A percentile compares a stretch with the other conserved stretches of the same genome.
phyloP scores from a whole-genome alignment of 768 basidiomycete species.

The Gloeophyllum trabeum region DNA sequence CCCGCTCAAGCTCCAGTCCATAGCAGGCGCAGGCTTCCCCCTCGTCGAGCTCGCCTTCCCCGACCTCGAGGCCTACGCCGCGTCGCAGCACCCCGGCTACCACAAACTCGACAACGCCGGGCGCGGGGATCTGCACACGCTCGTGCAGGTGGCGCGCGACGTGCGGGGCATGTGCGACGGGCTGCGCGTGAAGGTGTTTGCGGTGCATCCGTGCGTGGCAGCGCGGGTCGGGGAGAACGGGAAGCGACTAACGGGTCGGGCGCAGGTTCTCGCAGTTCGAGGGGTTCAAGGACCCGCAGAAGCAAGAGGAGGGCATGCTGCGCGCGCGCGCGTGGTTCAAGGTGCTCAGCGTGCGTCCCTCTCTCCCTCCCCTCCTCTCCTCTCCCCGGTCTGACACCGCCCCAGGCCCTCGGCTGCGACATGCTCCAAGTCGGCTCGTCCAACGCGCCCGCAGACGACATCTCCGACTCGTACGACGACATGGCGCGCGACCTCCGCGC shows the following conservation, averaged over 20 bases:
- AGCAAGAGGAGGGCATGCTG: conserved; percentile 8
- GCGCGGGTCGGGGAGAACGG: too few species aligned
- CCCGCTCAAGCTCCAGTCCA: conserved; percentile 17
- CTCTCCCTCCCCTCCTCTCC: not conserved
- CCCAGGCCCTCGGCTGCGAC: conserved; percentile 13
- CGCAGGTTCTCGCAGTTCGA: conserved; percentile 15
- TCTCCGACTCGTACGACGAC: conserved; percentile 13
- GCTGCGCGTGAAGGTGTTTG: conserved; percentile 13
- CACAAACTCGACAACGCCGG: conserved; percentile 12
- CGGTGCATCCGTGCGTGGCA: conserved; percentile 17
- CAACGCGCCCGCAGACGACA: conserved; percentile 11
- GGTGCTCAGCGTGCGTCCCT: conserved; percentile 10
- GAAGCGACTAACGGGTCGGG: too few species aligned
- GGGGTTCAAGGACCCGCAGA: conserved; percentile 13
- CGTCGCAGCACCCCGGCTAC: conserved; percentile 10
- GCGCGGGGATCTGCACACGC: conserved; percentile 13
- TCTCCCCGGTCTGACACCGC: not conserved
- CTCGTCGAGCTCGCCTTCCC: conserved; percentile 16
- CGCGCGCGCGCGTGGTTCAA: conserved; percentile 16
- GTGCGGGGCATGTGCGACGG: conserved; percentile 12
- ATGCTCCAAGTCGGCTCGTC: conserved; percentile 19
- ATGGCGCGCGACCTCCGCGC: conserved; percentile 16
- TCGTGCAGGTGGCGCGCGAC: conserved; percentile 9
- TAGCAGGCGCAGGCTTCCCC: conserved; percentile 16
- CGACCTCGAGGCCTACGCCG: conserved; percentile 15